Percentiles rank a stretch among this genome's conserved stretches.
Conservation (phyloP, 768 basidiomycete genomes). For the Mycena rosella region DNA sequence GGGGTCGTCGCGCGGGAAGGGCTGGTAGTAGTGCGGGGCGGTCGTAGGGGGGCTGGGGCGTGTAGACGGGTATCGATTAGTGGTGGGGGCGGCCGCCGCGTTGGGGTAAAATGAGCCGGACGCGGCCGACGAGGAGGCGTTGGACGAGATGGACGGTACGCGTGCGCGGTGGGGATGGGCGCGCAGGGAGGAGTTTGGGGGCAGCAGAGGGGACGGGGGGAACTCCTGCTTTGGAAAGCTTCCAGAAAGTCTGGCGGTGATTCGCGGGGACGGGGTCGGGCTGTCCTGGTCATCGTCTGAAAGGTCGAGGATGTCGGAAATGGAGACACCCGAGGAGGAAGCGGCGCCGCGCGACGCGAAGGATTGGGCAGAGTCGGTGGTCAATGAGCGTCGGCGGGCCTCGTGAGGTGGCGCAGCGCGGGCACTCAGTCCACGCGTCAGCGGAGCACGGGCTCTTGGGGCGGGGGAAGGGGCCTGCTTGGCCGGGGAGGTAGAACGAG, state of each 20-base stretch:
- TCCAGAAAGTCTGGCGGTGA: conserved; percentile 30
- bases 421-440: conserved; percentile 23
- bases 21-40: conserved; percentile 48
- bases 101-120: conserved; percentile 60
- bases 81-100: conserved; percentile 70
- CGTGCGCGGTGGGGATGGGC: conserved; percentile 48
- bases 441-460: conserved; percentile 35
- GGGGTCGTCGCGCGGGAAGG: conserved; percentile 43
- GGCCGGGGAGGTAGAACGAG: conserved; percentile 28
- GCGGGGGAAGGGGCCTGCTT: conserved; percentile 32
- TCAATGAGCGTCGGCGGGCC: conserved; percentile 15
- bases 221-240: conserved; percentile 25
- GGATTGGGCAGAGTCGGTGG: neutral
- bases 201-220: conserved; percentile 37
- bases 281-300: conserved; percentile 27
- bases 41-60: conserved; percentile 49
- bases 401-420: conserved; percentile 2
- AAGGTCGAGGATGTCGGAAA: conserved; percentile 27
- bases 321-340: conserved; percentile 3
- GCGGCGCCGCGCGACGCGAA: conserved; percentile 18
- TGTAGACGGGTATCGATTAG: conserved; percentile 62
- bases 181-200: conserved; percentile 46
- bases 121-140: conserved; percentile 43
- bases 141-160: conserved; percentile 57
- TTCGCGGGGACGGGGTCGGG: conserved; percentile 28